Base-by-base conservation (phyloP, 352 stramenopile genomes). In the Stephanocyclus meneghinianus region DNA sequence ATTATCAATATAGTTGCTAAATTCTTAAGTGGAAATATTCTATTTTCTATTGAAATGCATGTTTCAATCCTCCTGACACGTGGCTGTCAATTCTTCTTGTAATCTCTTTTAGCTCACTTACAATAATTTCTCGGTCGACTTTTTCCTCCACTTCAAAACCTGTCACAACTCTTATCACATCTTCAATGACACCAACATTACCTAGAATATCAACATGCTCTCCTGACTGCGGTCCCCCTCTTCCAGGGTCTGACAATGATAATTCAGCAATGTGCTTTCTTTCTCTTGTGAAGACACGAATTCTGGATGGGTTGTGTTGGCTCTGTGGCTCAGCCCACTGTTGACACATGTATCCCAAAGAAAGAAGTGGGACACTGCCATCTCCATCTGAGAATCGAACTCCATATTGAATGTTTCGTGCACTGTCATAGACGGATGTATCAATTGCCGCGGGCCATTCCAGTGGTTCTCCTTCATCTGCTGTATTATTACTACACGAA, bases 131-230 rank as follows among this genome's bases (percentile, higher is more conserved):
- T n/a, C 82, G 26, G 35, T 83, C 64, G 11, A 83, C 68, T 18
- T 87, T 63, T 55, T 83, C 68, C 42, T 85, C 73, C 0, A 74
- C 72, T 40, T 91, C 76, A 69, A 86, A 83, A 30, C 86, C 86
- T 30, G 79, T 92, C 8, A 88, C 89, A 44, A 94, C 87, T 45
- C 84, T 84, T 9, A 94, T 63, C 16, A 93, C 81, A 74, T 94
- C 88, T 71, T 87, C 68, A 69, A 97, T 96, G 15, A 97, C 87
- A 37, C 92, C 93, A 65, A 96, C 86, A 87, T 98, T 98, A 44
- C 95, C 95, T 86, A 98, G 94, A 78, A 98, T 97, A 71, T 98
- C 95, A 2, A 98, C 95, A 88, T 98, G 96, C 67, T 98, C 95
- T 18, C 92, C 77, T 40, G 74, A 86, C 32, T 78, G 51, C 47